Evolutionary conservation across 2,329 filamentous ascomycete species (phyloP).

Genomic region (Diaporthe sp.): DNA sequence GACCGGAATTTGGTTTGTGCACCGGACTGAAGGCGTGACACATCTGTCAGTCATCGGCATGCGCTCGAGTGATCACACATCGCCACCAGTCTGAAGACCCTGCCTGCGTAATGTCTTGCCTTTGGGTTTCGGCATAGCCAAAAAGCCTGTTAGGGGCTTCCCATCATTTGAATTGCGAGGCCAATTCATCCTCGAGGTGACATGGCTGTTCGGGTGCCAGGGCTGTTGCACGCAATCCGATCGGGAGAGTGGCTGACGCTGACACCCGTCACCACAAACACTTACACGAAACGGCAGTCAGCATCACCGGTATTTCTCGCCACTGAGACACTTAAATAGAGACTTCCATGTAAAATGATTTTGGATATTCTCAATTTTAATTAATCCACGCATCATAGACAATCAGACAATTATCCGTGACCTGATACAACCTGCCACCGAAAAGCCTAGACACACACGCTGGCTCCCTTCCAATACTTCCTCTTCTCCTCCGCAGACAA

Average conservation of each 20-base stretch:
- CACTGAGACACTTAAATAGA: not conserved
- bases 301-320: not conserved
- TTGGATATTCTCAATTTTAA: not conserved
- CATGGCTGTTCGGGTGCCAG: not conserved
- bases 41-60: not conserved
- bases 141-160: not conserved
- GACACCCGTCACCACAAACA: constrained; percentile 1
- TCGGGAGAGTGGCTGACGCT: constrained; percentile 18
- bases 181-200: not conserved
- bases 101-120: not conserved
- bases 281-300: constrained; percentile 18
- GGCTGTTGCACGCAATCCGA: not conserved
- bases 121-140: not conserved
- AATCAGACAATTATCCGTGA: not conserved
- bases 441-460: not conserved
- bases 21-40: not conserved
- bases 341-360: not conserved
- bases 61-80: not conserved
- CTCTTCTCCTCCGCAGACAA: constrained; percentile 11
- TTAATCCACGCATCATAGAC: not conserved
- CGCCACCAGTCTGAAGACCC: not conserved
- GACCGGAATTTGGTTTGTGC: not conserved
- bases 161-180: not conserved
- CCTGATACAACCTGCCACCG: not conserved
- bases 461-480: constrained; percentile 20